Conservation (phyloP, 2,329 filamentous ascomycete species). For the Fusarium sp. region DNA sequence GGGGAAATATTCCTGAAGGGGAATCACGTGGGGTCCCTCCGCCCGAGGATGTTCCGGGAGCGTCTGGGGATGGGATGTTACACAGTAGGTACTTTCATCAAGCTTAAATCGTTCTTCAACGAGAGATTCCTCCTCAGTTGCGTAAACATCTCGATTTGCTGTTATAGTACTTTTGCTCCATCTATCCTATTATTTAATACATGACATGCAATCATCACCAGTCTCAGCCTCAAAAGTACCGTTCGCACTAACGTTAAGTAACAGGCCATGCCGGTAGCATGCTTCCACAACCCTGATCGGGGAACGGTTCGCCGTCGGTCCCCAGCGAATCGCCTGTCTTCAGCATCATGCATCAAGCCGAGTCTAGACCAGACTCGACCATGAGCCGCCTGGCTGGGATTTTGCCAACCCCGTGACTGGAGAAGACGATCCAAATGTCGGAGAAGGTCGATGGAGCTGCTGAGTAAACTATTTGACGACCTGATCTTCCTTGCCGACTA, state of each 20-base stretch:
- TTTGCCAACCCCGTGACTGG: background rate
- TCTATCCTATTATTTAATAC: background rate
- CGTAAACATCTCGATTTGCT: background rate
- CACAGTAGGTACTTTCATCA: background rate
- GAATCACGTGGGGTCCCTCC: background rate
- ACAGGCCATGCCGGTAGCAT: background rate
- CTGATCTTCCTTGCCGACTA: background rate
- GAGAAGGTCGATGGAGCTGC: background rate
- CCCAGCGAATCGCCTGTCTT: background rate
- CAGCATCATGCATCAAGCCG: background rate
- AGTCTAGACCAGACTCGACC: background rate
- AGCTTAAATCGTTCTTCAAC: background rate
- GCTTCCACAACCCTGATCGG: background rate
- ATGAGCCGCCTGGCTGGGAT: background rate
- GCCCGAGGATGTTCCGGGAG: background rate
- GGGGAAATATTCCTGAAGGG: background rate
- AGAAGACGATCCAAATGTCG: background rate
- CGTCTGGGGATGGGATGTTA: background rate
- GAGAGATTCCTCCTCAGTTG: background rate
- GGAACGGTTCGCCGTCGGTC: background rate
- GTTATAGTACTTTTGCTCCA: background rate
- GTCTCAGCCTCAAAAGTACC: background rate
- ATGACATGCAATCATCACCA: background rate
- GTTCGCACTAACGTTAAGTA: background rate
- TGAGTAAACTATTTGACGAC: background rate